phyloP scores from a whole-genome alignment of 345 rosid genomes.

The Carallia pectinifolia region DNA sequence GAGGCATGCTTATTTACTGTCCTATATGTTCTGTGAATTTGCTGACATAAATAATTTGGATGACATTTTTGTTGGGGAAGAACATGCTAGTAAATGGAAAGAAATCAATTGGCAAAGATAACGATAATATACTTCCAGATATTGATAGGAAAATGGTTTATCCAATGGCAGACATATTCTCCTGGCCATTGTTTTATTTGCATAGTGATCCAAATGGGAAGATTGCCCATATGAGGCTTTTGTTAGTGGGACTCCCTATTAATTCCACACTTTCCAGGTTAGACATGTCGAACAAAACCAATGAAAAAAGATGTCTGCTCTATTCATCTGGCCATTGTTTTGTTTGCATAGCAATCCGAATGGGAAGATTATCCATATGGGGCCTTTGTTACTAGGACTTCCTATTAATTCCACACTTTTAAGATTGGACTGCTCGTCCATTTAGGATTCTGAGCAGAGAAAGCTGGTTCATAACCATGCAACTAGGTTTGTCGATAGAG shows the following conservation, averaged over 20 bases:
- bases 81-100: not conserved
- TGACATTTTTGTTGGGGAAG: too few species aligned
- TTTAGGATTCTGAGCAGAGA: too few species aligned
- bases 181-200: not conserved
- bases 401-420: too few species aligned
- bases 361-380: not conserved
- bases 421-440: too few species aligned
- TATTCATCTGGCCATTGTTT: not conserved
- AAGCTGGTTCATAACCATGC: too few species aligned
- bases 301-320: not conserved
- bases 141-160: not conserved
- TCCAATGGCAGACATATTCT: not conserved
- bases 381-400: not conserved
- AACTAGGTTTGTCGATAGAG: too few species aligned
- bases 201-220: not conserved
- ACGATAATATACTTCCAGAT: not conserved
- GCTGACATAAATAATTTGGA: too few species aligned
- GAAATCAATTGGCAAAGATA: not conserved
- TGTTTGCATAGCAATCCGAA: not conserved
- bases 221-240: not conserved
- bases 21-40: too few species aligned
- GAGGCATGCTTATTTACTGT: not conserved
- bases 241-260: not conserved
- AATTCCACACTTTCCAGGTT: too few species aligned
- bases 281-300: too few species aligned